Percentiles rank a stretch among this genome's conserved stretches.
Evolutionary conservation across 306 rosid species (phyloP).

Genomic region (Luffa acutangula): DNA sequence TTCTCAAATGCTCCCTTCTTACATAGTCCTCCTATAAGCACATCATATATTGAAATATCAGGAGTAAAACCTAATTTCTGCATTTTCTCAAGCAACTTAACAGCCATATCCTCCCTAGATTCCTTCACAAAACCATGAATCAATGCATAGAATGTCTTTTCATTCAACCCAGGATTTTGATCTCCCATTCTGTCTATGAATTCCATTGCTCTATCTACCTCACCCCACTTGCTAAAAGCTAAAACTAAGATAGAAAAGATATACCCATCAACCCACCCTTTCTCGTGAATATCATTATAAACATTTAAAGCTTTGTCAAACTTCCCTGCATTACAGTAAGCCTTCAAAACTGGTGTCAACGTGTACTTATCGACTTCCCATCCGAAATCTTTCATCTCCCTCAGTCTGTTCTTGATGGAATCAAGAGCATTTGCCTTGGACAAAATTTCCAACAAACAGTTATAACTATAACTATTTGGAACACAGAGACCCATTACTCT

Average conservation of each 20-base stretch:
- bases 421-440: constrained; percentile 38
- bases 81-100: constrained; percentile 54
- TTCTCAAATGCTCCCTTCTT: constrained; percentile 34
- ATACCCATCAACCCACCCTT: constrained; percentile 54
- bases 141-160: constrained; percentile 57
- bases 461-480: constrained; percentile 51
- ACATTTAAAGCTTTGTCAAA: constrained; percentile 46
- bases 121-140: constrained; percentile 68
- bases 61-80: constrained; percentile 36
- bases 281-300: constrained; percentile 36
- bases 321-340: constrained; percentile 44
- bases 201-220: constrained; percentile 63
- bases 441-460: constrained; percentile 52
- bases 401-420: constrained; percentile 48
- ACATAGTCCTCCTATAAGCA: constrained; percentile 62
- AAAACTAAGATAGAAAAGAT: constrained; percentile 35
- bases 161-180: constrained; percentile 30
- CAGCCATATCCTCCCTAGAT: constrained; percentile 45
- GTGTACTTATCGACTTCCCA: constrained; percentile 47
- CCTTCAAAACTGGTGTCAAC: constrained; percentile 39
- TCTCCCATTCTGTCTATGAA: constrained; percentile 53
- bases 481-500: constrained; percentile 41
- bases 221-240: constrained; percentile 55
- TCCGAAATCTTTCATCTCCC: constrained; percentile 44
- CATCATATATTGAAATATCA: constrained; percentile 63